Percentiles rank a stretch among this genome's conserved stretches.
phyloP scores from a whole-genome alignment of 2,329 filamentous ascomycete species.

The Talaromyces marneffei region DNA sequence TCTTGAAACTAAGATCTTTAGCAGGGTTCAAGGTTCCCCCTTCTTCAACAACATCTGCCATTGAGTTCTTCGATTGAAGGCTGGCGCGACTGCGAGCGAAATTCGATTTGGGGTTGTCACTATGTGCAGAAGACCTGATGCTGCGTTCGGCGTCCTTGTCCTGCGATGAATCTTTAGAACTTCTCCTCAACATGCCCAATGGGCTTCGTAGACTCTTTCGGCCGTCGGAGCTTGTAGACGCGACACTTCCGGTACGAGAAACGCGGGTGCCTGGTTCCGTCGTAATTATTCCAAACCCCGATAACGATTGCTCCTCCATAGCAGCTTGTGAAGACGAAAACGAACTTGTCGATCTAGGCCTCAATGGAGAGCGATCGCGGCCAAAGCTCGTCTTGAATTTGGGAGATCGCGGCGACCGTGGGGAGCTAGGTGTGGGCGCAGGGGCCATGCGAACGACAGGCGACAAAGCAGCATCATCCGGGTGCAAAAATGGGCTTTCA shows the following conservation, averaged over 20 bases:
- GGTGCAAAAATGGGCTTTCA: constrained; percentile 46
- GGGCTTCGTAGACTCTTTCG: constrained; percentile 34
- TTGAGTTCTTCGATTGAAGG: constrained; percentile 37
- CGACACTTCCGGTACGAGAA: constrained; percentile 35
- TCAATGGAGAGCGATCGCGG: constrained; percentile 36
- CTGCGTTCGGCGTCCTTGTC: constrained; percentile 36
- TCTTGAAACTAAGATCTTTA: constrained; percentile 20
- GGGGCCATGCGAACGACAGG: constrained; percentile 78
- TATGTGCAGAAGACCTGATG: constrained; percentile 30
- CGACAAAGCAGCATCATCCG: constrained; percentile 55
- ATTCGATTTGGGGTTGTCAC: constrained; percentile 30
- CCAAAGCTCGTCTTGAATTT: constrained; percentile 55
- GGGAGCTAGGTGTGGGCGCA: constrained; percentile 54
- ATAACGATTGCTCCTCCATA: constrained; percentile 26
- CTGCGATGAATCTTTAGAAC: constrained; percentile 32
- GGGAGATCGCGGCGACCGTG: constrained; percentile 57
- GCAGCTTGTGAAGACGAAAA: constrained; percentile 29
- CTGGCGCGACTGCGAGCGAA: constrained; percentile 33
- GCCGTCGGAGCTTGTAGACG: constrained; percentile 36
- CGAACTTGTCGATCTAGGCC: constrained; percentile 35
- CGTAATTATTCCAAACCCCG: constrained; percentile 35
- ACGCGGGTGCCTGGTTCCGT: constrained; percentile 34
- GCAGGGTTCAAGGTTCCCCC: constrained; percentile 19
- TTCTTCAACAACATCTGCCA: constrained; percentile 40
- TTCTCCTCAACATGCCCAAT: constrained; percentile 30